A percentile compares a stretch with the other conserved stretches of the same genome.
Evolutionary conservation across 1,284 basidiomycete species (phyloP).

Genomic region (Apiotrichum akiyoshidainum): DNA sequence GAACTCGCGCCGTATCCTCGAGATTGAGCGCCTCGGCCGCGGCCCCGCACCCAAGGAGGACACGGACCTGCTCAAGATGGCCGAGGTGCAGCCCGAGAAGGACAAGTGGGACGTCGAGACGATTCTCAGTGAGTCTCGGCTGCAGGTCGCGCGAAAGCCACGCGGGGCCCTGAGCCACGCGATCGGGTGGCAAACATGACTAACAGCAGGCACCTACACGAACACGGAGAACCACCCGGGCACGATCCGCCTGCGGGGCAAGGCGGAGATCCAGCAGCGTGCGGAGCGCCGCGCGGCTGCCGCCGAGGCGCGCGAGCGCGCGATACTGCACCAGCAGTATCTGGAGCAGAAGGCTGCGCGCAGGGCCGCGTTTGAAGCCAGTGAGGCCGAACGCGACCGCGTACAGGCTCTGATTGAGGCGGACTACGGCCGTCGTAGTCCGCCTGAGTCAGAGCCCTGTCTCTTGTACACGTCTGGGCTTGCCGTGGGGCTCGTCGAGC

Average conservation of each 20-base stretch:
- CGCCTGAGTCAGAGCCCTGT: too few relatives aligned
- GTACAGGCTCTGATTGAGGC: constrained; percentile 28
- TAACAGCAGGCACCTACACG: constrained; percentile 74
- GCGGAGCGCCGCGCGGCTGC: constrained; percentile 23
- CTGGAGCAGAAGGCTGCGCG: neutral
- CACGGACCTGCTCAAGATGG: constrained; percentile 31
- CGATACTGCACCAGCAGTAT: neutral
- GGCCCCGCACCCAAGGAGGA: constrained; percentile 52
- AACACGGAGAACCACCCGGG: constrained; percentile 93
- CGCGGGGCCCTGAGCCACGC: neutral
- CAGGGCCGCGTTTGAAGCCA: constrained; percentile 15
- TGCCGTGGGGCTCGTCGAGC: constrained; percentile 18
- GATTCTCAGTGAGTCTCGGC: constrained; percentile 69
- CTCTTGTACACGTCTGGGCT: too few relatives aligned
- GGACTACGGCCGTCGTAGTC: constrained; percentile 21
- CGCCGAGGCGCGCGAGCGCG: constrained; percentile 12
- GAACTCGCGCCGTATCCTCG: constrained; percentile 61
- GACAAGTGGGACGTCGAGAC: constrained; percentile 93
- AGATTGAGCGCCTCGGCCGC: constrained; percentile 52
- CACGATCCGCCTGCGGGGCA: constrained; percentile 66
- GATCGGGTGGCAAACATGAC: neutral
- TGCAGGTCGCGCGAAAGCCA: neutral
- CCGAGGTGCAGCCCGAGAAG: constrained; percentile 58
- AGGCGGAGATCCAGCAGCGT: constrained; percentile 47
- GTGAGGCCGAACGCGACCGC: constrained; percentile 18